These are phyloP conservation scores for Cryptococcus deneoformans DNA, from an alignment of 1,284 basidiomycete genomes.

Conservation along the genomic window DNA sequence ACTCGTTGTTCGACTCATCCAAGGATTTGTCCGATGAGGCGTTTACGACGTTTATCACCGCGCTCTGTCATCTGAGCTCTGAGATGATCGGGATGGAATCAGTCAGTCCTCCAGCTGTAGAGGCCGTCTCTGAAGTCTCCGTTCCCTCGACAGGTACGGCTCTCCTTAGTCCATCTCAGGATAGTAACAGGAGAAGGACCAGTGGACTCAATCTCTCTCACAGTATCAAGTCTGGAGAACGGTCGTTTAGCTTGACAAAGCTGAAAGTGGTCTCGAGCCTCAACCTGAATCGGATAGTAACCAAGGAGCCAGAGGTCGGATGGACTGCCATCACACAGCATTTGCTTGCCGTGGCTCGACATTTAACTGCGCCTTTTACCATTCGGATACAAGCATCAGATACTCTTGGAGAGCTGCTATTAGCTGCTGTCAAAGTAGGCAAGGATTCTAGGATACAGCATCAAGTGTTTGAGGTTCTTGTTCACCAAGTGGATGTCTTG, in stretches of 20 bases:
- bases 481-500: slow-evolving; percentile 64
- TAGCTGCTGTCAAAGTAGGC: slow-evolving; percentile 62
- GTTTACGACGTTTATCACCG: slow-evolving; percentile 75
- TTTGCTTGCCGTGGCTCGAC: slow-evolving; percentile 65
- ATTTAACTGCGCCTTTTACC: slow-evolving; percentile 64
- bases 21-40: slow-evolving; percentile 77
- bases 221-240: slow-evolving; percentile 60
- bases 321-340: slow-evolving; percentile 80
- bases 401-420: slow-evolving; percentile 75
- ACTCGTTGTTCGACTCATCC: slow-evolving; percentile 77
- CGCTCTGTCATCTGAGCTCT: slow-evolving; percentile 77
- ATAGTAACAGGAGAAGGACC: slow-evolving; percentile 61
- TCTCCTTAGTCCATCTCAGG: slow-evolving; percentile 21
- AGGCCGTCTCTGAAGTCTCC: slow-evolving; percentile 46
- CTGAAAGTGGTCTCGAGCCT: slow-evolving; percentile 73
- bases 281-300: slow-evolving; percentile 82
- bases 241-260: slow-evolving; percentile 76
- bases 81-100: slow-evolving; percentile 84
- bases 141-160: slow-evolving; percentile 18
- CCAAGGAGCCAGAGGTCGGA: slow-evolving; percentile 71
- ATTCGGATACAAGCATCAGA: slow-evolving; percentile 86
- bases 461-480: slow-evolving; percentile 76
- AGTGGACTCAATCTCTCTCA: slow-evolving; percentile 80
- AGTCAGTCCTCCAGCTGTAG: too few relatives aligned
- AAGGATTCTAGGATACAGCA: slow-evolving; percentile 63